Conservation (phyloP, 225 moss, liverwort and hornwort genomes). For the Polytrichum commune region DNA sequence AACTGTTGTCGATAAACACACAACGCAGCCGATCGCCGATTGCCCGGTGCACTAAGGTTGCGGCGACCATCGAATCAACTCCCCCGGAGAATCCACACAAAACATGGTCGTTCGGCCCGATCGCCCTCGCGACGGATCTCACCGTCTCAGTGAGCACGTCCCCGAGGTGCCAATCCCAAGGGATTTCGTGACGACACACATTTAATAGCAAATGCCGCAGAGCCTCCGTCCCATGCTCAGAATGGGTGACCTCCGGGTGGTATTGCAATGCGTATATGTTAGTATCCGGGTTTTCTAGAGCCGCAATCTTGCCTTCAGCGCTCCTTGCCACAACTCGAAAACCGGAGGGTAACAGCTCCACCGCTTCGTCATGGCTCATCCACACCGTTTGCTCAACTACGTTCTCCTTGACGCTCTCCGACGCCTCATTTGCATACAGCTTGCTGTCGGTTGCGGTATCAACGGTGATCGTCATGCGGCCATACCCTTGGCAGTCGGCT, state of each 20-base stretch:
- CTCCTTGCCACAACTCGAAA: background rate
- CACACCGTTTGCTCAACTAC: slow-evolving; percentile 32
- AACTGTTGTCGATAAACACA: slow-evolving; percentile 47
- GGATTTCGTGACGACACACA: slow-evolving; percentile 20
- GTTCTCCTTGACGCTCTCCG: no score
- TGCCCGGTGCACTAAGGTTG: slow-evolving; percentile 39
- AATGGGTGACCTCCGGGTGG: slow-evolving; percentile 37
- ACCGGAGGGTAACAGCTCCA: background rate
- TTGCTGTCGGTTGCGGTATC: no score
- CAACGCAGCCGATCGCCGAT: slow-evolving; percentile 46
- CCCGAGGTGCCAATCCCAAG: slow-evolving; percentile 45
- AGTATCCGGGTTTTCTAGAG: background rate
- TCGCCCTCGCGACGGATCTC: slow-evolving; percentile 21
- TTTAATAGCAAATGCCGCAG: slow-evolving; percentile 36
- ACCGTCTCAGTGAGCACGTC: slow-evolving; percentile 44
- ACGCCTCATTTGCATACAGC: no score
- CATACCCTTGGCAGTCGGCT: no score
- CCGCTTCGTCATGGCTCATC: slow-evolving; percentile 65
- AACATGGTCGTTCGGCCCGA: slow-evolving; percentile 37
- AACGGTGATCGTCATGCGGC: no score
- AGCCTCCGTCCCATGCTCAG: slow-evolving; percentile 37
- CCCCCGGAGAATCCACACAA: slow-evolving; percentile 49
- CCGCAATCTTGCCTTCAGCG: background rate
- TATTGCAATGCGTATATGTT: background rate
- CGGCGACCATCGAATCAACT: slow-evolving; percentile 54